Evolutionary conservation across 1,284 basidiomycete genomes (phyloP), one percentile per base, ranked within the genome.

Genomic region (Farysia itapuensis): DNA sequence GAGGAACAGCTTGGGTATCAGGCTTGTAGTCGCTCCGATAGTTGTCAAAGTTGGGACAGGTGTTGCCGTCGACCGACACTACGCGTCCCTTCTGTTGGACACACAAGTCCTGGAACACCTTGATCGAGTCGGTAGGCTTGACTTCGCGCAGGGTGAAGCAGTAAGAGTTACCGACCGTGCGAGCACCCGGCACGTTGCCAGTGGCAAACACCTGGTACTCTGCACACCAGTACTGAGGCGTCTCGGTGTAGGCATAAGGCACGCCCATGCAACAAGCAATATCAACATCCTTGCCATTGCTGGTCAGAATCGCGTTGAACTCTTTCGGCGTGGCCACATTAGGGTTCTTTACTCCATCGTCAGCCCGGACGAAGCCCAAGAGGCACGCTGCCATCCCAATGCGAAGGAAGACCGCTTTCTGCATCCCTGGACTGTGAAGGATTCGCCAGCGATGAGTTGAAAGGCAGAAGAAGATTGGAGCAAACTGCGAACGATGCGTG

Each of bases 221-320:
- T 8, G 31, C 31, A 13, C 9, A 8, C 31, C 11, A 18, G n/a
- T 7, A 8, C 30, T 16, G 30, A n/a, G n/a, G n/a, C 18, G 11
- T 16, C 8, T 33, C 31, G 11, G 8, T 19, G 8, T 11, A 9
- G 18, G 16, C 31, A 9, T 14, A 33, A 11, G 31, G 31, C 1
- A 35, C 4, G 12, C 49, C 49, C 57, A 49, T 49, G 20, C 57
- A 60, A 30, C 57, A 60, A 9, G 18, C 20, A 8, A 60, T 22
- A 25, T 60, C 57, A 14, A 13, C 18, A 15, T 41, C 18, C 20
- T 60, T 60, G 39, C 42, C 53, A 39, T 60, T 60, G 43, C 50
- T 50, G 11, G 57, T 53, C 2, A 60, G 37, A 14, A 60, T 39
- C 12, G 44, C 19, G 46, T 60, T 60, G 49, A 43, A 53, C 5